Evolutionary conservation across 441 rosid species (phyloP), one percentile per base, ranked within the genome.

Genomic region (Croton setiger): DNA sequence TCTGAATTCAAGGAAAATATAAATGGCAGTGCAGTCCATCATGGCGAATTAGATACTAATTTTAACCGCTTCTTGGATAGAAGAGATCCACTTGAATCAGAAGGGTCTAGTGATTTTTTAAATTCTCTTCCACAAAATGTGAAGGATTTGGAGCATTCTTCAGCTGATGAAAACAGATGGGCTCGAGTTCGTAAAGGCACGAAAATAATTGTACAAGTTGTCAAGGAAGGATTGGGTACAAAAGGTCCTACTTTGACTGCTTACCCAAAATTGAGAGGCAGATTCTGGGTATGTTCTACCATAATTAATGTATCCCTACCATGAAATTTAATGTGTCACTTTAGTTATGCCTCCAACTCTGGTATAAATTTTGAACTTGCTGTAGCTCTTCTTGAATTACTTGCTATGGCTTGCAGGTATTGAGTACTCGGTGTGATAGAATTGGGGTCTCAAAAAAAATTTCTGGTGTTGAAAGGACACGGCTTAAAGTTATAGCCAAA

Each of bases 141-240:
- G 59, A 81, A 85, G 68, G 76, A 61, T 60, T 69, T 75, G 60
- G 72, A 79, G 69, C 74, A 27, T 60, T 45, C 62, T 47, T 64
- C 60, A 18, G 63, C 69, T 65, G 71, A 70, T 53, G 89, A 76
- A 79, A 86, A 86, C 70, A 87, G 80, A 76, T 94, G 99, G 97
- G 53, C 68, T 72, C 82, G 79, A 72, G 92, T 94, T 73, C 85
- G 86, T 44, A 87, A 83, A 79, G 99, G 99, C 63, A 91, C 97
- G 80, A 94, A 91, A 76, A 84, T 94, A 63, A 80, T 91, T 82
- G 99, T 91, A 68, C 99, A 94, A 82, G 97, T 94, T 73, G 96
- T 91, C 81, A 94, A 91, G 84, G 99, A 94, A 83, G 99, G 96
- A 47, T 85, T 94, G 70, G 97, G 99, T 73, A 82, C 96, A 43